Evolutionary conservation across 2,329 filamentous ascomycete species (phyloP).

Genomic region (Alternaria incomplexa): DNA sequence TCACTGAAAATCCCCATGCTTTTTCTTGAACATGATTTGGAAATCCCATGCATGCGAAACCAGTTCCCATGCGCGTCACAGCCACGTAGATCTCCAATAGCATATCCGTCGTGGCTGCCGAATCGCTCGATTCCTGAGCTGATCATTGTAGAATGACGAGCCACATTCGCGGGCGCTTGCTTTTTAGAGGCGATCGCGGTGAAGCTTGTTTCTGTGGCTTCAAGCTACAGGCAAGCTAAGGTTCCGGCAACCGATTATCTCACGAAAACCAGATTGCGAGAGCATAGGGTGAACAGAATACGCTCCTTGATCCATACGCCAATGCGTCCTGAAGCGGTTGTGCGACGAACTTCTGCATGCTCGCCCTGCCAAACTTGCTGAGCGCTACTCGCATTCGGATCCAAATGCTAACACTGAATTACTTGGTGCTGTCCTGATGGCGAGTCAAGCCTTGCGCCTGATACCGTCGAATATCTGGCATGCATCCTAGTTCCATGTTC

Average conservation of each 20-base stretch:
- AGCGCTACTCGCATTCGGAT: not conserved
- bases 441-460: not conserved
- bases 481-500: not conserved
- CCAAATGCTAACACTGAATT: not conserved
- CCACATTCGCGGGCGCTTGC: not conserved
- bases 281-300: not conserved
- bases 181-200: not conserved
- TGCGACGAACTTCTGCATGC: not conserved
- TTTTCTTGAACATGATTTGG: not conserved
- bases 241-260: not conserved
- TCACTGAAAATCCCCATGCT: conserved; percentile 1
- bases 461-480: not conserved
- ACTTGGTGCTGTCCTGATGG: not conserved
- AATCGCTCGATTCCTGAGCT: not conserved
- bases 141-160: not conserved
- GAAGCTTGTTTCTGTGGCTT: not conserved
- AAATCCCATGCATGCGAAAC: not conserved
- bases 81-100: not conserved
- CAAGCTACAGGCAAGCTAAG: not conserved
- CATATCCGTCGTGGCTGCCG: not conserved
- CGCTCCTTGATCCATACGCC: not conserved
- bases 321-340: not conserved
- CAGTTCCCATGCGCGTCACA: not conserved
- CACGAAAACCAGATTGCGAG: not conserved
- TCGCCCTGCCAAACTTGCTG: not conserved